Conservation (phyloP, 2,329 filamentous ascomycete species). For the Aspergillus amoenus region DNA sequence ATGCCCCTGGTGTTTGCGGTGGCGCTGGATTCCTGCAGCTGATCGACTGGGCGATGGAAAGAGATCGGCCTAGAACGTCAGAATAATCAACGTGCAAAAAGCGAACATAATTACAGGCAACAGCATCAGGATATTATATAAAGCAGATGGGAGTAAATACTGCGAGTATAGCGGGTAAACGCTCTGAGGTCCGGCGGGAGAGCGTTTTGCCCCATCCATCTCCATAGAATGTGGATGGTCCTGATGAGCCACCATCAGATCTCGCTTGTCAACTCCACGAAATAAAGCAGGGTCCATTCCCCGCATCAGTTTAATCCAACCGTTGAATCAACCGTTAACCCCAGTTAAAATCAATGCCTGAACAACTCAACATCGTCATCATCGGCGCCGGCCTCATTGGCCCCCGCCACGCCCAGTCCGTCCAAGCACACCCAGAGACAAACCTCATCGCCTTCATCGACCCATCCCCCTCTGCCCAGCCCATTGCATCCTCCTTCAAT, state of each 20-base stretch:
- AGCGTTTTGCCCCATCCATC: not conserved
- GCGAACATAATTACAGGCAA: too few species aligned
- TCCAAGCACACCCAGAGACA: conserved; percentile 40
- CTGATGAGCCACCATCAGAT: not conserved
- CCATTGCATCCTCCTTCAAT: conserved; percentile 36
- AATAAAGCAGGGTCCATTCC: not conserved
- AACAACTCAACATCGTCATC: conserved; percentile 36
- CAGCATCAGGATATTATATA: not conserved
- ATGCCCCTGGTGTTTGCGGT: not conserved
- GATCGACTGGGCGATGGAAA: too few species aligned
- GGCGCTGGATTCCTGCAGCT: too few species aligned
- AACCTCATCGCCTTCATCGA: conserved; percentile 49
- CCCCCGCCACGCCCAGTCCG: conserved; percentile 50
- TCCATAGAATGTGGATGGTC: not conserved
- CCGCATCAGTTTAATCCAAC: too few species aligned
- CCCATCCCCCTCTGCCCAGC: conserved; percentile 39
- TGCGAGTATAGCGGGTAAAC: conserved; percentile 6
- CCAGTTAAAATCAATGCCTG: not conserved
- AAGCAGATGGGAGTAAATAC: not conserved
- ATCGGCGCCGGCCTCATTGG: conserved; percentile 53
- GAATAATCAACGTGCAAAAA: too few species aligned
- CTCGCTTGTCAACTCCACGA: not conserved
- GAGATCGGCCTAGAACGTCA: too few species aligned
- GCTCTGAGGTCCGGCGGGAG: not conserved
- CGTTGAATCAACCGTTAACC: too few species aligned